Percentiles rank a stretch among this genome's conserved stretches.
phyloP scores from a whole-genome alignment of 805 yeast genomes.

The Ogataea methylovora region DNA sequence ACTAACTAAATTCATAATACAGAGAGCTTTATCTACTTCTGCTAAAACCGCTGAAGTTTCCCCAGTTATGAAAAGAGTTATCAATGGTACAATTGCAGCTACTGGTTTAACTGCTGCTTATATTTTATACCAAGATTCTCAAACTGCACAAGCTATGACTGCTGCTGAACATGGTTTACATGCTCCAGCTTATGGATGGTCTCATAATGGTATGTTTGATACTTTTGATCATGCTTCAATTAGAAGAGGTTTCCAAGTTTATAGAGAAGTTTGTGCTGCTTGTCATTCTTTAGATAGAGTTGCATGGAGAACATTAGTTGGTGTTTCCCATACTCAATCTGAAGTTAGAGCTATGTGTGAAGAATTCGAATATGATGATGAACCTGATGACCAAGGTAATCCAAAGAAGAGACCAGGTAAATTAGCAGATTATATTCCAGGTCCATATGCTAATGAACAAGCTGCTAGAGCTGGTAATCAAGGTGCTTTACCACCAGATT shows the following conservation, averaged over 20 bases:
- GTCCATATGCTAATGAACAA: constrained; percentile 95
- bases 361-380: constrained; percentile 96
- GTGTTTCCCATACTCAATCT: constrained; percentile 84
- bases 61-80: constrained; percentile 36
- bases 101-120: constrained; percentile 79
- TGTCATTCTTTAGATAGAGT: constrained; percentile 96
- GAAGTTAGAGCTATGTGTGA: constrained; percentile 94
- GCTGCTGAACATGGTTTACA: constrained; percentile 99
- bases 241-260: constrained; percentile 98
- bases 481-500: constrained; percentile 98
- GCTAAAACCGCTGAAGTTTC: constrained; percentile 22
- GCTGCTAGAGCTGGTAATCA: constrained; percentile 99
- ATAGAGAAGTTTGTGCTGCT: constrained; percentile 98
- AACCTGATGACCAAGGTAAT: constrained; percentile 92
- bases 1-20: background rate
- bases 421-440: constrained; percentile 90
- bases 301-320: constrained; percentile 98
- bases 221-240: constrained; percentile 92
- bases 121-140: constrained; percentile 73
- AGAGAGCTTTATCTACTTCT: constrained; percentile 29
- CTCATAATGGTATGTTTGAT: constrained; percentile 87
- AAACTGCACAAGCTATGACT: constrained; percentile 92
- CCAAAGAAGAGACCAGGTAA: constrained; percentile 98
- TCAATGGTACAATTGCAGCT: constrained; percentile 60
- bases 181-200: constrained; percentile 89